Evolutionary conservation across 768 basidiomycete species (phyloP).

Genomic region (Tulasnella sp.): DNA sequence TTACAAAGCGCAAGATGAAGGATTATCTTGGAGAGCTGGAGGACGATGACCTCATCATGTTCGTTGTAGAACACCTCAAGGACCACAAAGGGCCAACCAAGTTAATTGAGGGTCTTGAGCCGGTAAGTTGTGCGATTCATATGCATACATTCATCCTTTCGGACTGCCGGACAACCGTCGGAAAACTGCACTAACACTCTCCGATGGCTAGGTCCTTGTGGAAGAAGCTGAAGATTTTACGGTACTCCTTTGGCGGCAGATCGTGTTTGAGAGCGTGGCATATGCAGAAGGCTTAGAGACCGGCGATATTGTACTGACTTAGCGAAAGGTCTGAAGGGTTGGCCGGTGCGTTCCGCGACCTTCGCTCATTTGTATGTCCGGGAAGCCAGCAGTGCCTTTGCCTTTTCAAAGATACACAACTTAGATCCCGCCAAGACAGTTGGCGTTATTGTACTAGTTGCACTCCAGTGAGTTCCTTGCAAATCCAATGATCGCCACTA

Average conservation of each 20-base stretch:
- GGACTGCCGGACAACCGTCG: neutral
- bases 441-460: neutral
- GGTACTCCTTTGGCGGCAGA: conserved; percentile 77
- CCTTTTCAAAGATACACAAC: neutral
- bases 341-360: neutral
- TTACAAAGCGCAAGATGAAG: conserved; percentile 71
- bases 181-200: neutral
- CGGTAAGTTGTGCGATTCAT: too few species aligned
- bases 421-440: neutral
- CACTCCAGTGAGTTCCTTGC: too few species aligned
- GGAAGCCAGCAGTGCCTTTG: neutral
- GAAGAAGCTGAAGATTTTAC: conserved; percentile 78
- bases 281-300: conserved; percentile 83
- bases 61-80: conserved; percentile 83
- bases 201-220: conserved; percentile 61
- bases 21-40: conserved; percentile 87
- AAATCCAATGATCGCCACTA: too few species aligned
- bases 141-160: too few species aligned
- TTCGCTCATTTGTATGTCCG: neutral
- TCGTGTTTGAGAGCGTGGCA: conserved; percentile 92
- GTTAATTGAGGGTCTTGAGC: conserved; percentile 80
- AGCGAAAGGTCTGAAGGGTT: neutral
- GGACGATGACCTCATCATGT: conserved; percentile 90
- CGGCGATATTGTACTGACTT: conserved; percentile 59
- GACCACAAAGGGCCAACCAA: conserved; percentile 80